Conservation (phyloP, 441 rosid species). For the Brassica hybrid region DNA sequence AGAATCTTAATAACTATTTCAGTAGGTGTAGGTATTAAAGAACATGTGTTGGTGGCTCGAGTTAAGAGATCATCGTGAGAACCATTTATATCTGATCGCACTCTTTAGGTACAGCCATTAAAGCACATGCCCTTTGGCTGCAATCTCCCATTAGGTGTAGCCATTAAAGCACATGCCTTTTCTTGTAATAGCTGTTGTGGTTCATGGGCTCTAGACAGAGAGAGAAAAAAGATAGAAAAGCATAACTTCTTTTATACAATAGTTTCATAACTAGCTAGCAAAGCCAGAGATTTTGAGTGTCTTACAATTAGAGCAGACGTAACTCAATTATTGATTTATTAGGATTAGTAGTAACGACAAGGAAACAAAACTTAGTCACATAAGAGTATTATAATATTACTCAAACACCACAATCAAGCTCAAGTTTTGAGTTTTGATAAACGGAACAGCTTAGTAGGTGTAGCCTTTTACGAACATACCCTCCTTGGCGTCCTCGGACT, state of each 20-base stretch:
- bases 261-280: too few relatives aligned
- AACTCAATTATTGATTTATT: not conserved
- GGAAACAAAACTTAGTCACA: not conserved
- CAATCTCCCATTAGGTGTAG: not conserved
- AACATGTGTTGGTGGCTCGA: slow-evolving; percentile 3
- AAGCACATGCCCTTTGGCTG: not conserved
- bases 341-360: not conserved
- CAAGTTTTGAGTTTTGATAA: not conserved
- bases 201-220: not conserved
- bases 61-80: slow-evolving; percentile 12
- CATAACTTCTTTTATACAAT: not conserved
- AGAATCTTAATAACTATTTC: not conserved
- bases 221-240: not conserved
- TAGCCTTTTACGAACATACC: slow-evolving; percentile 93
- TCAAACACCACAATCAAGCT: not conserved
- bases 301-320: not conserved
- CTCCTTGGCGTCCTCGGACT: slow-evolving; percentile 93
- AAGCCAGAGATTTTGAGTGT: not conserved
- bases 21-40: not conserved
- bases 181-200: not conserved
- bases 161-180: not conserved
- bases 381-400: not conserved
- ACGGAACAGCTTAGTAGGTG: slow-evolving; percentile 30
- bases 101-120: not conserved
- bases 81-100: not conserved